Base-by-base conservation (phyloP, 768 basidiomycete species). In the Boletus rubroflammeus region DNA sequence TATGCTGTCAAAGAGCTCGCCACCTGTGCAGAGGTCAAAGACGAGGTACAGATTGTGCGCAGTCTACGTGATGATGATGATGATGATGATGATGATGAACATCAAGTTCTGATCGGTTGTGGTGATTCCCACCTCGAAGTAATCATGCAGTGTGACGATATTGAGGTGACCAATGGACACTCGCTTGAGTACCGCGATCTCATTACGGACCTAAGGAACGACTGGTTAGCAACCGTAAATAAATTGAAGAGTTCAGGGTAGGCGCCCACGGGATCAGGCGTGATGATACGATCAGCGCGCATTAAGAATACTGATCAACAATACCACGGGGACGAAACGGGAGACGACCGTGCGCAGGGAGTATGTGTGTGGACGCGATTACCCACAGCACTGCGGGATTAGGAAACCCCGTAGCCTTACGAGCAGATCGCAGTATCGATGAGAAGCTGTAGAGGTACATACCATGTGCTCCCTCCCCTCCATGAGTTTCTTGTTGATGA, bases 401-500 rank as follows among this genome's bases (percentile, higher is more conserved):
- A 9, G 8, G 42, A 5, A 23, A 28, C 17, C 26, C 28, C 41
- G 40, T 49, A 52, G 44, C 31, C 35, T 26, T 54, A 19, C 34
- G 26, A 32, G 43, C 45, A 34, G 46, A 54, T 51, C 39, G 56
- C 36, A 47, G 54, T 26, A 55, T 53, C 49, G 47, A 56, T 51
- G 38, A 50, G 25, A 56, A 21, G 42, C 29, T 36, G 26, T 40
- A 35, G 52, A 46, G 7, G 29, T 35, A 67, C 84, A 62, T 21
- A 94, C 96, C 96, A 99, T 98, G 69, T 95, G 86, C 74, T 98
- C 96, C 59, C 96, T 80, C 5, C 96, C 96, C 69, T 96, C 90
- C 94, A 97, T 97, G 54, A 97, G 83, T 67, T 95, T 93, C 81
- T 98, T 98, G 84, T 96, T 98, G 75, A 98, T 94, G 65, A 98